Conservation (phyloP, 1,284 basidiomycete genomes). For the Austroboletus sp. region DNA sequence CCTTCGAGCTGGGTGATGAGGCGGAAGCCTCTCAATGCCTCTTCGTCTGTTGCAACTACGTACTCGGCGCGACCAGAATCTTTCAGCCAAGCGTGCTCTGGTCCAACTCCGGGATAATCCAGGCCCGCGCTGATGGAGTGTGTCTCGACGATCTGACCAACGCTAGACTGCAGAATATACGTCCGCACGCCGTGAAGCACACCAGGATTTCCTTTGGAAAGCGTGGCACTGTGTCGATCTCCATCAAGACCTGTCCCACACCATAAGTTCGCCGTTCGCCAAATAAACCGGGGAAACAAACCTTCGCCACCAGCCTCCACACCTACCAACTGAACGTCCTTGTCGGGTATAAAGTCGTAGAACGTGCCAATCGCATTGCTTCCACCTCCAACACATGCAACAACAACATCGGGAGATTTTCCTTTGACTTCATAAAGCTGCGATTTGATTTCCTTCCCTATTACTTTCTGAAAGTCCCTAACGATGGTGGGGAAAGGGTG, state of each 20-base stretch:
- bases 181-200: slow-evolving; percentile 95
- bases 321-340: slow-evolving; percentile 76
- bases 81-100: slow-evolving; percentile 96
- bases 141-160: slow-evolving; percentile 93
- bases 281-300: slow-evolving; percentile 24
- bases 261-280: slow-evolving; percentile 5
- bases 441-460: slow-evolving; percentile 89
- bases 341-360: slow-evolving; percentile 88
- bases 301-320: slow-evolving; percentile 97
- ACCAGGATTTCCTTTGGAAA: slow-evolving; percentile 84
- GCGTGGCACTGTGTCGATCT: slow-evolving; percentile 84
- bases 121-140: slow-evolving; percentile 95
- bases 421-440: slow-evolving; percentile 73
- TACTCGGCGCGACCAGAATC: slow-evolving; percentile 92
- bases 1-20: slow-evolving; percentile 89
- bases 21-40: slow-evolving; percentile 89
- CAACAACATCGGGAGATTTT: slow-evolving; percentile 88
- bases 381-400: slow-evolving; percentile 96
- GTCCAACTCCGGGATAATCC: slow-evolving; percentile 90
- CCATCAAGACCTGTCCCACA: slow-evolving; percentile 65
- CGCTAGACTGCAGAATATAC: slow-evolving; percentile 83
- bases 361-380: slow-evolving; percentile 97
- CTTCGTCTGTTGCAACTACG: slow-evolving; percentile 85
- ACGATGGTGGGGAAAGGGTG: slow-evolving; percentile 99
- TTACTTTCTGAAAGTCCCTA: slow-evolving; percentile 94